A percentile compares a stretch with the other conserved stretches of the same genome.
phyloP scores from a whole-genome alignment of 805 yeast genomes.

The Cyberlindnera petersonii region DNA sequence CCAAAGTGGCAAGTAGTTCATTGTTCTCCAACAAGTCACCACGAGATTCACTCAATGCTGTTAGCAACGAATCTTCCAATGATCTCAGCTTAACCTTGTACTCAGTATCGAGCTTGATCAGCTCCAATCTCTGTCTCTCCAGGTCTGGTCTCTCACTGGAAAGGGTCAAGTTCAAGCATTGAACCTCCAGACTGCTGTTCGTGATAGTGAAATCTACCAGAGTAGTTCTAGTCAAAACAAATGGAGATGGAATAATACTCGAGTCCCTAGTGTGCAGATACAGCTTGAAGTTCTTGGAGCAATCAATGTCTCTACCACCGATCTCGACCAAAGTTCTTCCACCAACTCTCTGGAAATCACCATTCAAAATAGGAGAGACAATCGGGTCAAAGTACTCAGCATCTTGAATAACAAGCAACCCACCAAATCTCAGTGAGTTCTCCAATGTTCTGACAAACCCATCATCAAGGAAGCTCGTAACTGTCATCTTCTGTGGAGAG shows the following conservation, averaged over 20 bases:
- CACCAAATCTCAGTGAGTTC: constrained; percentile 82
- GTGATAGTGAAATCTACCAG: constrained; percentile 73
- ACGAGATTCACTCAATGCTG: constrained; percentile 50
- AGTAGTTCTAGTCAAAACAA: constrained; percentile 58
- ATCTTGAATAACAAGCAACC: constrained; percentile 64
- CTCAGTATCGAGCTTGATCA: constrained; percentile 54
- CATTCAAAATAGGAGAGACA: constrained; percentile 54
- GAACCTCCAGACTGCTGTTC: constrained; percentile 57
- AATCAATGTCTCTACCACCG: constrained; percentile 63
- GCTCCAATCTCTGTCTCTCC: constrained; percentile 50
- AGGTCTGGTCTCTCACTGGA: constrained; percentile 60
- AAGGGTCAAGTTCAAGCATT: constrained; percentile 56
- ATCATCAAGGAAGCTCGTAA: constrained; percentile 70
- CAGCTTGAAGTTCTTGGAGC: constrained; percentile 59
- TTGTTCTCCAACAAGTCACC: constrained; percentile 70
- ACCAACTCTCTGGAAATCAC: constrained; percentile 61
- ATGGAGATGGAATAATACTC: constrained; percentile 42
- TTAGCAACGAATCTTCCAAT: constrained; percentile 58
- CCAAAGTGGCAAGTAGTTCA: constrained; percentile 54
- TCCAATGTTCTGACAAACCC: constrained; percentile 67
- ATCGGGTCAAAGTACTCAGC: constrained; percentile 81
- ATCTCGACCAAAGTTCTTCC: constrained; percentile 61
- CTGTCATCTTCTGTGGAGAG: constrained; percentile 37
- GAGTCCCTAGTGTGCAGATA: constrained; percentile 61
- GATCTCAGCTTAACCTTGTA: constrained; percentile 49